phyloP scores from a whole-genome alignment of 257 asterid species.

The Rubia yunnanensis region DNA sequence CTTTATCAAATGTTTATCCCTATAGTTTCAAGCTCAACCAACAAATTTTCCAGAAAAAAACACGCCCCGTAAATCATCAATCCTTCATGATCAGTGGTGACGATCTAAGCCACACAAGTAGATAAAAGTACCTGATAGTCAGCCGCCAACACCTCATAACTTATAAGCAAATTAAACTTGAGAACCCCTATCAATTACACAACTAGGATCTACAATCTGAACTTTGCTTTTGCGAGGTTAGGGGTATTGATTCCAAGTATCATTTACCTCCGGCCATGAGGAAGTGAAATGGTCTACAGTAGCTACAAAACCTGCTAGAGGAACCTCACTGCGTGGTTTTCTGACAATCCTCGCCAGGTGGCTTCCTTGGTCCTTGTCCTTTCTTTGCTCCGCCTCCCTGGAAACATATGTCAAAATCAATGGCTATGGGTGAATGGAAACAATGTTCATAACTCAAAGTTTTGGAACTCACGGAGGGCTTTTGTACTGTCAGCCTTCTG shows the following conservation, averaged over 20 bases:
- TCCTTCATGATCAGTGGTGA: not conserved
- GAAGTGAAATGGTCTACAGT: no score
- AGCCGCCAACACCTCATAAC: no score
- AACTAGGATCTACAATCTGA: not conserved
- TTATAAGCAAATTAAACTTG: no score
- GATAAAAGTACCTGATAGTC: not conserved
- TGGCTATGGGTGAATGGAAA: not conserved
- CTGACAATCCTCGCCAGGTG: conserved; percentile 6
- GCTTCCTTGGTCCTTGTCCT: conserved; percentile 8
- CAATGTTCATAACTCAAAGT: not conserved
- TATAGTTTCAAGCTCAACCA: not conserved
- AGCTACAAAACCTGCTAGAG: conserved; percentile 7
- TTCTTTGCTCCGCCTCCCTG: conserved; percentile 8
- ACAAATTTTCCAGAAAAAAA: not conserved
- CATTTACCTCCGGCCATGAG: no score
- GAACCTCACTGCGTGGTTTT: not conserved
- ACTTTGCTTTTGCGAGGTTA: not conserved
- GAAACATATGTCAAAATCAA: not conserved
- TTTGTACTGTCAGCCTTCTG: conserved; percentile 34
- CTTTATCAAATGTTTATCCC: not conserved
- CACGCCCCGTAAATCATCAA: not conserved
- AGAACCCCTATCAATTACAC: no score
- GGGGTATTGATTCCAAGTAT: not conserved
- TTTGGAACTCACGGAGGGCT: conserved; percentile 28
- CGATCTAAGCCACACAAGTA: not conserved